These are phyloP conservation scores for Fusarium begoniae DNA, from an alignment of 2,329 filamentous ascomycete genomes.

Conservation along the genomic window DNA sequence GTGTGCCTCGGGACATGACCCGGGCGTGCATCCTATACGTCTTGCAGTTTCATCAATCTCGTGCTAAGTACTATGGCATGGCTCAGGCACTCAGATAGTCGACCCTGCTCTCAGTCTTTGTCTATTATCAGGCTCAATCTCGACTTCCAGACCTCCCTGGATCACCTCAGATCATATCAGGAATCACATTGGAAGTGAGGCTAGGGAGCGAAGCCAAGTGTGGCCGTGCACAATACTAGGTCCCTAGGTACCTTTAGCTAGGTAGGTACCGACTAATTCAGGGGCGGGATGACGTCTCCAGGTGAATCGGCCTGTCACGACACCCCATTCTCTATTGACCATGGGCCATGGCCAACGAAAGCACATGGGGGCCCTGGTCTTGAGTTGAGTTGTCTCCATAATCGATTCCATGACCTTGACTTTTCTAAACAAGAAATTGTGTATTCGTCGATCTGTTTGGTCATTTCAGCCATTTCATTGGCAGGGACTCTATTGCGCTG, in stretches of 20 bases:
- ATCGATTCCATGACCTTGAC: conserved; percentile 20
- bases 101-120: neutral
- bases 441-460: neutral
- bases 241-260: neutral
- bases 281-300: conserved; percentile 8
- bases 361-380: neutral
- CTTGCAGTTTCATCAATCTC: neutral
- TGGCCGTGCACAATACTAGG: conserved; percentile 2
- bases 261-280: too few species aligned
- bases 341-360: conserved; percentile 23
- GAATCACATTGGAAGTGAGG: neutral
- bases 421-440: conserved; percentile 1
- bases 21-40: neutral
- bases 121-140: neutral
- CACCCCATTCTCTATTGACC: neutral
- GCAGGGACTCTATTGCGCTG: neutral
- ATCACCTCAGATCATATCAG: neutral
- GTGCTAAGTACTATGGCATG: neutral
- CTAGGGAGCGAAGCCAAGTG: neutral
- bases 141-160: neutral
- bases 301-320: neutral
- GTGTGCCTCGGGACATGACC: conserved; percentile 22
- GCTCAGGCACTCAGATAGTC: neutral
- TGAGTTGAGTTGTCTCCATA: neutral
- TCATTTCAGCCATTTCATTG: neutral